A percentile compares a stretch with the other conserved stretches of the same genome.
These are phyloP conservation scores for Choricystis sp. DNA, from an alignment of 139 green algal species.

Conservation along the genomic window DNA sequence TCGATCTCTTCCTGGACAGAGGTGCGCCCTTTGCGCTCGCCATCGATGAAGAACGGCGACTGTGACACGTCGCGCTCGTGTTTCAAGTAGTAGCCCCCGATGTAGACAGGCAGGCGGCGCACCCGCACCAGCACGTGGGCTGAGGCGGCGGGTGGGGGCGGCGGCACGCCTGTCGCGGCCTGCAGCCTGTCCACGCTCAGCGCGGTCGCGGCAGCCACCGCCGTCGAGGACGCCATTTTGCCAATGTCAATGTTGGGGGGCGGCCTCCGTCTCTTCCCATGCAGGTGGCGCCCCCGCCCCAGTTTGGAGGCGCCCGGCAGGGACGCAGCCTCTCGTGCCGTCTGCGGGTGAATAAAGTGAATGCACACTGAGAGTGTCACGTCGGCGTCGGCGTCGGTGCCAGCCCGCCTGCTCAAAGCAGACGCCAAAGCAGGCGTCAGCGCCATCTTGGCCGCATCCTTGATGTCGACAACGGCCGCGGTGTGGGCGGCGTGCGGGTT, in stretches of 20 bases:
- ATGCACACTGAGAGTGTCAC: neutral
- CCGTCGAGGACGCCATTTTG: constrained; percentile 1
- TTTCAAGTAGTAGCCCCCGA: neutral
- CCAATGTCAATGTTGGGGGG: constrained; percentile 1
- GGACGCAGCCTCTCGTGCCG: constrained; percentile 4
- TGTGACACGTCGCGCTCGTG: constrained; percentile 14
- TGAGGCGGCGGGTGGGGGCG: constrained; percentile 1
- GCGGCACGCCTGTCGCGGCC: neutral
- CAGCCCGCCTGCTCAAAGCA: neutral
- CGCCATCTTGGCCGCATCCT: neutral
- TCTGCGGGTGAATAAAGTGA: neutral
- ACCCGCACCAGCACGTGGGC: constrained; percentile 9
- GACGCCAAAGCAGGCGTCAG: neutral
- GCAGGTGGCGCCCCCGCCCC: too few species aligned
- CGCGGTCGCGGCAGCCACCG: too few species aligned
- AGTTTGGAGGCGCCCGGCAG: neutral
- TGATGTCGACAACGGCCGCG: neutral
- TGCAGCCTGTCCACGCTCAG: too few species aligned
- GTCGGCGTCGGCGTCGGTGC: neutral
- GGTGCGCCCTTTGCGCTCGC: constrained; percentile 12
- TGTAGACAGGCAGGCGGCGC: constrained; percentile 6
- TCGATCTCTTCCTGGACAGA: constrained; percentile 27
- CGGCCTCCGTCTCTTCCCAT: neutral
- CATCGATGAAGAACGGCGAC: constrained; percentile 31
- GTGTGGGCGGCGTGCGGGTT: neutral